Evolutionary conservation across 1,284 basidiomycete species (phyloP).

Genomic region (Megacollybia platyphylla): DNA sequence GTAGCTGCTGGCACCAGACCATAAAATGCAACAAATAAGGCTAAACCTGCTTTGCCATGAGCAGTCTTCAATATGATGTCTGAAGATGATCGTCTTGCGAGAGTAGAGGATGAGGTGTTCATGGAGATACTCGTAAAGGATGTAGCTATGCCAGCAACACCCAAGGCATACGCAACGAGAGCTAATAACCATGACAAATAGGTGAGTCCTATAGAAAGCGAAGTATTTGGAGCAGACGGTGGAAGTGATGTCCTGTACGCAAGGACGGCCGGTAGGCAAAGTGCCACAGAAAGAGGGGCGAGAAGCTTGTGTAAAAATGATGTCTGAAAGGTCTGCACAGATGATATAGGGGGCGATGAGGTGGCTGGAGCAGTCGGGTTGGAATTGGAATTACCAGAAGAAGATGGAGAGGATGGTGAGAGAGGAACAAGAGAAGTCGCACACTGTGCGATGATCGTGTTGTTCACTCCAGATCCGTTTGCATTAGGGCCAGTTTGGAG

Average conservation of each 20-base stretch:
- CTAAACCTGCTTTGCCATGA: slow-evolving; percentile 51
- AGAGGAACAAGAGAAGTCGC: slow-evolving; percentile 24
- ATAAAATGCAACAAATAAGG: slow-evolving; percentile 49
- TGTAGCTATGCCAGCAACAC: slow-evolving; percentile 44
- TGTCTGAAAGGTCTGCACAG: slow-evolving; percentile 20
- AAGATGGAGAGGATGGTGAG: slow-evolving; percentile 11
- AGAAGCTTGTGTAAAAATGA: slow-evolving; percentile 52
- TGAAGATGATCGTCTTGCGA: slow-evolving; percentile 18
- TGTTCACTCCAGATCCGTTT: slow-evolving; percentile 51
- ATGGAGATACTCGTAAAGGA: slow-evolving; percentile 46
- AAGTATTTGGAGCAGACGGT: slow-evolving; percentile 16
- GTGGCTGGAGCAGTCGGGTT: slow-evolving; percentile 12
- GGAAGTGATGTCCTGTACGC: slow-evolving; percentile 39
- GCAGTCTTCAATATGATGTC: slow-evolving; percentile 35
- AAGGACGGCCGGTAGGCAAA: slow-evolving; percentile 41
- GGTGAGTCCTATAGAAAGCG: slow-evolving; percentile 13
- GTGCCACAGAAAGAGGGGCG: slow-evolving; percentile 48
- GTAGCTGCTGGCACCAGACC: slow-evolving; percentile 34
- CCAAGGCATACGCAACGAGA: slow-evolving; percentile 43
- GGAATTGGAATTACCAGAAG: slow-evolving; percentile 14
- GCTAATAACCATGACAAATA: slow-evolving; percentile 25
- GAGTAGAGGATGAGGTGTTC: slow-evolving; percentile 10
- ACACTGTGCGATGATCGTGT: slow-evolving; percentile 47
- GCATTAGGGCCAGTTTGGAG: slow-evolving; percentile 50
- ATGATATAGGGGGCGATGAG: slow-evolving; percentile 8